Conservation (phyloP, 208 protist genomes). For the Acanthamoeba sp. region DNA sequence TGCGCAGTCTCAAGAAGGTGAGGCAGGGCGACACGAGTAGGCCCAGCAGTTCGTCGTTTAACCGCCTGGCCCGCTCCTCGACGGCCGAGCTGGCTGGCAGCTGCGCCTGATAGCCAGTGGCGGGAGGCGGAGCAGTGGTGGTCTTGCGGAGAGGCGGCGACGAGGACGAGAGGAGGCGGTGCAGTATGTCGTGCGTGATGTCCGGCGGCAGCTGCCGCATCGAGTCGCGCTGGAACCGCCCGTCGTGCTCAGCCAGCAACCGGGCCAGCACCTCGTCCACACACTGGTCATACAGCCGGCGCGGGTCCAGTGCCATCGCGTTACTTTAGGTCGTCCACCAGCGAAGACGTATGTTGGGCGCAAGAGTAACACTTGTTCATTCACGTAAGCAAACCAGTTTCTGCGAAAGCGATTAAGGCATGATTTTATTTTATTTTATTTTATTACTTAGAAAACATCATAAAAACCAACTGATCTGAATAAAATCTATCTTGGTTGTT, state of each 20-base stretch:
- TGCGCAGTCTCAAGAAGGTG: not conserved
- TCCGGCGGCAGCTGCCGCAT: not conserved
- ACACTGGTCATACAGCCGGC: not conserved
- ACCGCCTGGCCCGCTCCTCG: not conserved
- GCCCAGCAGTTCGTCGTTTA: not conserved
- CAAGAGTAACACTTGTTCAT: too few species aligned
- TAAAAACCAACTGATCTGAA: too few species aligned
- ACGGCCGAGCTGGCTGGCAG: not conserved
- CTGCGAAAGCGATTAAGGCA: too few species aligned
- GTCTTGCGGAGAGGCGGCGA: not conserved
- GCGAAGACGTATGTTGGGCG: too few species aligned
- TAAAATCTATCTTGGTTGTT: too few species aligned
- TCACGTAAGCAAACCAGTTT: too few species aligned
- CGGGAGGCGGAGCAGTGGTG: not conserved
- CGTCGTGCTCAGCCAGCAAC: not conserved
- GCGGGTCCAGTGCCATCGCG: too few species aligned
- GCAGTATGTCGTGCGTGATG: constrained; percentile 11
- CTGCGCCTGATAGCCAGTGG: not conserved
- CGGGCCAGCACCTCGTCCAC: not conserved
- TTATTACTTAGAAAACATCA: too few species aligned
- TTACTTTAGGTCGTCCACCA: too few species aligned
- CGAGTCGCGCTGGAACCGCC: not conserved
- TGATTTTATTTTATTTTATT: too few species aligned
- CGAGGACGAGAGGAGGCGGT: not conserved
- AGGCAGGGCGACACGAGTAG: not conserved